phyloP scores from a whole-genome alignment of 1,284 basidiomycete genomes.

The Microbotryomycetes sp. region DNA sequence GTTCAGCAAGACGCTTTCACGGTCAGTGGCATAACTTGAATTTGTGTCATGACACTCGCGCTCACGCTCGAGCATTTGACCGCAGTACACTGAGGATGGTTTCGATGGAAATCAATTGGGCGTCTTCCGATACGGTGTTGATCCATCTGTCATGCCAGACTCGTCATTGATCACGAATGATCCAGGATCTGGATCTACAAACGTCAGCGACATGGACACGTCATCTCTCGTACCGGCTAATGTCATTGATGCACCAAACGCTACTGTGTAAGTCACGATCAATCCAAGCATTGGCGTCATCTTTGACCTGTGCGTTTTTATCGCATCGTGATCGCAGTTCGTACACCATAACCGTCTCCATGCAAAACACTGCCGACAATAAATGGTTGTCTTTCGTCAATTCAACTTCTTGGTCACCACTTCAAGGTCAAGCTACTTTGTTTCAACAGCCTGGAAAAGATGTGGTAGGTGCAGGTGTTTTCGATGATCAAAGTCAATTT shows the following conservation, averaged over 20 bases:
- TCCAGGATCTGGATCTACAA: slow-evolving; percentile 10
- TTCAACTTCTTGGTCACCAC: slow-evolving; percentile 33
- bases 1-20: slow-evolving; percentile 43
- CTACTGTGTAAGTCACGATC: slow-evolving; percentile 5
- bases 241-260: slow-evolving; percentile 16
- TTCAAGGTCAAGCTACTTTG: slow-evolving; percentile 7
- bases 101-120: slow-evolving; percentile 43
- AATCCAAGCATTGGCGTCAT: neutral
- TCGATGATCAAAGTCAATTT: slow-evolving; percentile 23
- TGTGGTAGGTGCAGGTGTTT: slow-evolving; percentile 9
- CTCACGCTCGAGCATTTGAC: slow-evolving; percentile 22
- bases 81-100: slow-evolving; percentile 40
- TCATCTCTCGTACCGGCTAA: slow-evolving; percentile 12
- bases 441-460: slow-evolving; percentile 17
- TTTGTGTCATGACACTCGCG: slow-evolving; percentile 38
- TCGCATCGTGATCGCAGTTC: too few species aligned
- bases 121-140: slow-evolving; percentile 40
- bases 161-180: neutral
- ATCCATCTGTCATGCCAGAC: slow-evolving; percentile 4
- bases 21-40: slow-evolving; percentile 19
- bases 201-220: slow-evolving; percentile 14
- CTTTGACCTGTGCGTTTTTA: neutral
- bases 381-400: slow-evolving; percentile 47
- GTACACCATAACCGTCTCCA: slow-evolving; percentile 40
- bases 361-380: slow-evolving; percentile 41